Evolutionary conservation across 257 asterid genomes (phyloP).

Genomic region (Cruciata laevipes): DNA sequence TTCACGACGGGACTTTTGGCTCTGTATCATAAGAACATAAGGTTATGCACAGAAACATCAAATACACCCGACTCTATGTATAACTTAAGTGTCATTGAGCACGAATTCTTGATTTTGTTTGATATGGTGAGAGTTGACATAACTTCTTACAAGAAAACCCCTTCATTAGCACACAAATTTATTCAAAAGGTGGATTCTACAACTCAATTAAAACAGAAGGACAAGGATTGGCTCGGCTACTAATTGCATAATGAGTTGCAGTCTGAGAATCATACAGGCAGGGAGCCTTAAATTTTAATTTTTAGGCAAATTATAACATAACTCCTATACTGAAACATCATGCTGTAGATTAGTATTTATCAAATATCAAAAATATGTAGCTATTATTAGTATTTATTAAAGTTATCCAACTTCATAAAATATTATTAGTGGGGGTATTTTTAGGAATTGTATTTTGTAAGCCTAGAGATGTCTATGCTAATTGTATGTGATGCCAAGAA

Average conservation of each 20-base stretch:
- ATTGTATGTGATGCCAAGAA: background rate
- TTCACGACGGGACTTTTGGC: slow-evolving; percentile 95
- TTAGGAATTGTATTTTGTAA: too few species aligned
- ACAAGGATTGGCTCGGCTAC: background rate
- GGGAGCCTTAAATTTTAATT: background rate
- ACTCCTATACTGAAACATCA: too few species aligned
- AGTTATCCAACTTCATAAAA: too few species aligned
- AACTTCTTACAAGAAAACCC: background rate
- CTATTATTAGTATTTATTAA: too few species aligned
- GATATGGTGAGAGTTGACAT: background rate
- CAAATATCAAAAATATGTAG: too few species aligned
- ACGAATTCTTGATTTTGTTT: background rate
- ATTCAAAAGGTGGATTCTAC: background rate
- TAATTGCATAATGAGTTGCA: background rate
- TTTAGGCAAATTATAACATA: too few species aligned
- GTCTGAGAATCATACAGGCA: background rate
- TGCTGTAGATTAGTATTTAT: too few species aligned
- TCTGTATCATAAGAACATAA: slow-evolving; percentile 39
- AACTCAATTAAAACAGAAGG: slow-evolving; percentile 1
- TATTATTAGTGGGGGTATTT: too few species aligned
- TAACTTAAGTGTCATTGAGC: background rate
- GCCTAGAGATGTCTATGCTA: background rate
- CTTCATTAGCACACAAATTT: background rate
- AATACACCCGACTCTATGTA: background rate
- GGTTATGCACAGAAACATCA: slow-evolving; percentile 2